Percentiles rank a stretch among this genome's conserved stretches.
These are phyloP conservation scores for Bondarzewia mesenterica DNA, from an alignment of 1,284 basidiomycete species.

Conservation along the genomic window DNA sequence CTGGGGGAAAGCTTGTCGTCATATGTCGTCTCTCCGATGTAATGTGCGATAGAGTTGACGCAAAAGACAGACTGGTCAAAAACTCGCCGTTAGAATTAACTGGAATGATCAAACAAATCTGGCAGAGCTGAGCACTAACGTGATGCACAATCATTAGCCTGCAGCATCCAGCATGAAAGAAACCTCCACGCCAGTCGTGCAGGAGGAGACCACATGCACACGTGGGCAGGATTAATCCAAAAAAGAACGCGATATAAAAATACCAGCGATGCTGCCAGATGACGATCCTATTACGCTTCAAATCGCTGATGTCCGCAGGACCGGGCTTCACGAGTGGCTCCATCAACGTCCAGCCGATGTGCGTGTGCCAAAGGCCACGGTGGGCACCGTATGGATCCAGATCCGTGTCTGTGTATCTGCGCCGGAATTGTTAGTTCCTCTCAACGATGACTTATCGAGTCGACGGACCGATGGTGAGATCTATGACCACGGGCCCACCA, in stretches of 20 bases:
- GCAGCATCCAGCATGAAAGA: slow-evolving; percentile 73
- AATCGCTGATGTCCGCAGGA: slow-evolving; percentile 74
- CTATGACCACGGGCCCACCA: slow-evolving; percentile 93
- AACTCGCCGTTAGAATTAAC: background rate
- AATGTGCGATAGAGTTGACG: slow-evolving; percentile 86
- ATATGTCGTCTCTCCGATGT: slow-evolving; percentile 75
- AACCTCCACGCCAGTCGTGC: slow-evolving; percentile 79
- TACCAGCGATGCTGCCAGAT: slow-evolving; percentile 84
- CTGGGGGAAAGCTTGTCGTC: slow-evolving; percentile 78
- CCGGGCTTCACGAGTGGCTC: slow-evolving; percentile 75
- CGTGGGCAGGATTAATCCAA: slow-evolving; percentile 72
- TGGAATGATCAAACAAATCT: background rate
- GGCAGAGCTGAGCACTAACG: slow-evolving; percentile 8
- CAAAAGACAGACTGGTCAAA: slow-evolving; percentile 60
- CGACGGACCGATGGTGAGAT: slow-evolving; percentile 84
- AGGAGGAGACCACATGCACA: slow-evolving; percentile 70
- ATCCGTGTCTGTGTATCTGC: slow-evolving; percentile 88
- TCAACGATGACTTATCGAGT: too few species aligned
- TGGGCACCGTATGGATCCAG: slow-evolving; percentile 86
- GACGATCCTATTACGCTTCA: slow-evolving; percentile 66
- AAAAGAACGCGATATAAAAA: slow-evolving; percentile 27
- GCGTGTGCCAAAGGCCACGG: slow-evolving; percentile 76
- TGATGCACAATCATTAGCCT: slow-evolving; percentile 72
- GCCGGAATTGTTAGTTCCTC: too few species aligned
- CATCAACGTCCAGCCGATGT: slow-evolving; percentile 88